Percentiles rank a stretch among this genome's conserved stretches.
Evolutionary conservation across 192 early-diverging fungal genomes (phyloP).

Genomic region (Podila epicladia): DNA sequence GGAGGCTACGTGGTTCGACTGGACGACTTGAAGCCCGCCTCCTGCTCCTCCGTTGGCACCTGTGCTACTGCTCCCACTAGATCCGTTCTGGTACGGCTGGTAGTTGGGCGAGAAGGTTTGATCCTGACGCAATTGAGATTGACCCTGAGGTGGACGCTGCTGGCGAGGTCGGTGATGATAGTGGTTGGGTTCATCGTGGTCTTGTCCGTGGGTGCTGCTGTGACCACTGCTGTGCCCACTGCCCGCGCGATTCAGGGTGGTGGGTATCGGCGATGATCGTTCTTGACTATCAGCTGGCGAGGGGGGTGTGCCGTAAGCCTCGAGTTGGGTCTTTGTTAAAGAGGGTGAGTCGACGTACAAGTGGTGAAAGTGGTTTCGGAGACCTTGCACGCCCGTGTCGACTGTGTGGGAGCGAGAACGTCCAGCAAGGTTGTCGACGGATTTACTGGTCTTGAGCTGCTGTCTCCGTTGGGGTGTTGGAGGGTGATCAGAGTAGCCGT

Average conservation of each 20-base stretch:
- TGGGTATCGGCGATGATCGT: not conserved
- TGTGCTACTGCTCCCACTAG: not conserved
- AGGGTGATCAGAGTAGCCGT: not conserved
- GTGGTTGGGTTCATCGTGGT: not conserved
- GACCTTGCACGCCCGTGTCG: constrained; percentile 23
- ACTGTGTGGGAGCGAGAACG: constrained; percentile 37
- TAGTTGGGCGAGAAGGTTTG: not conserved
- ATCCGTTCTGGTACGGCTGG: not conserved
- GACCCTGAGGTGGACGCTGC: not conserved
- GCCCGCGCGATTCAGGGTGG: constrained; percentile 1
- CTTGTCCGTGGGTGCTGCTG: not conserved
- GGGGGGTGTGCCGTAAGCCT: constrained; percentile 22
- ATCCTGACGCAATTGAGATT: not conserved
- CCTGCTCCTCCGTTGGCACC: not conserved
- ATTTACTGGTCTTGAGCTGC: constrained; percentile 35
- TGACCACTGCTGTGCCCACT: not conserved
- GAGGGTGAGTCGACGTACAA: constrained; percentile 30
- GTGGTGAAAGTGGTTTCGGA: constrained; percentile 29
- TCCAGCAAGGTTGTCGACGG: constrained; percentile 31
- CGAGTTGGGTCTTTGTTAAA: constrained; percentile 36
- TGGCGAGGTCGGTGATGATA: not conserved
- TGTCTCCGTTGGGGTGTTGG: constrained; percentile 1
- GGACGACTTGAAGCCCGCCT: constrained; percentile 17
- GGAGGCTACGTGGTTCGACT: constrained; percentile 32
- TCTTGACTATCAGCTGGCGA: not conserved